Evolutionary conservation across 306 rosid genomes (phyloP).

Genomic region (Senna siamea): DNA sequence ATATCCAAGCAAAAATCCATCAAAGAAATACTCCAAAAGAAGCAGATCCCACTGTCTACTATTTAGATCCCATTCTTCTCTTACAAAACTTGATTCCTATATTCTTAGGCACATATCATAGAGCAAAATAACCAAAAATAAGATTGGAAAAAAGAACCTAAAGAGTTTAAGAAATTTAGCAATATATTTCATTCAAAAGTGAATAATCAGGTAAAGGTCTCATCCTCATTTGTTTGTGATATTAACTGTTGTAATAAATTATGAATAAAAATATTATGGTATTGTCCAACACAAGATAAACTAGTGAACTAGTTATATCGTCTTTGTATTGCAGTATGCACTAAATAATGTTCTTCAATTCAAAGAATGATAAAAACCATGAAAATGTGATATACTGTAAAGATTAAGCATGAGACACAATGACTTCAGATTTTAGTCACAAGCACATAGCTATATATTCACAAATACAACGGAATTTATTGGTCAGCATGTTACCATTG

Average conservation of each 20-base stretch:
- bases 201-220: slow-evolving; percentile 24
- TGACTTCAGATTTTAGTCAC: slow-evolving; percentile 18
- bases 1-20: slow-evolving; percentile 27
- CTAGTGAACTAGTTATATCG: slow-evolving; percentile 14
- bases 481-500: slow-evolving; percentile 66
- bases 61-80: slow-evolving; percentile 24
- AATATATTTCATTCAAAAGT: slow-evolving; percentile 22
- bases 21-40: slow-evolving; percentile 13
- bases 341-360: slow-evolving; percentile 9
- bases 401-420: slow-evolving; percentile 25
- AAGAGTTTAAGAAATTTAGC: slow-evolving; percentile 3
- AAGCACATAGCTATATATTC: slow-evolving; percentile 18
- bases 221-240: slow-evolving; percentile 2
- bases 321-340: slow-evolving; percentile 1
- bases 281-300: slow-evolving; percentile 2
- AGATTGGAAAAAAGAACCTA: slow-evolving; percentile 14
- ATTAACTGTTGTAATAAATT: slow-evolving; percentile 23
- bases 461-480: slow-evolving; percentile 22
- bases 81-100: background rate
- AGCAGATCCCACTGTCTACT: slow-evolving; percentile 8
- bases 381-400: background rate
- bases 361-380: slow-evolving; percentile 30
- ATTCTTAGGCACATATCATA: background rate
- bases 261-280: slow-evolving; percentile 16
- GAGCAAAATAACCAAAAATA: slow-evolving; percentile 7